These are phyloP conservation scores for Solanum arcanum DNA, from an alignment of 257 asterid species.

Conservation along the genomic window DNA sequence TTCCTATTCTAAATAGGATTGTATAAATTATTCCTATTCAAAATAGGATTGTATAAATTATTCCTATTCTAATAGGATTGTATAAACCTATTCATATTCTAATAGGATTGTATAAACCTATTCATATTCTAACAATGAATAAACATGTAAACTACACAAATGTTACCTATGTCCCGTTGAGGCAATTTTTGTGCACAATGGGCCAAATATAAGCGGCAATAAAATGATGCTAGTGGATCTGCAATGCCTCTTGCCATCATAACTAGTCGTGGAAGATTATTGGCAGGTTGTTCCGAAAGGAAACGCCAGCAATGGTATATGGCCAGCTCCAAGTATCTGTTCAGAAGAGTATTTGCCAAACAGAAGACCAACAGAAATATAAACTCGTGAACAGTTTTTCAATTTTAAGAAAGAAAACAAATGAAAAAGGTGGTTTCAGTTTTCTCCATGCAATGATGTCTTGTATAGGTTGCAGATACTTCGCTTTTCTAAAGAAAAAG, in stretches of 20 bases:
- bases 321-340: constrained; percentile 86
- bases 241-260: constrained; percentile 80
- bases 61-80: no score
- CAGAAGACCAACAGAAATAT: background rate
- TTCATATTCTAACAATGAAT: no score
- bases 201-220: constrained; percentile 71
- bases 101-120: no score
- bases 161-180: constrained; percentile 39
- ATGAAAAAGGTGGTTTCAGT: background rate
- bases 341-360: constrained; percentile 3
- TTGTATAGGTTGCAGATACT: background rate
- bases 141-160: background rate
- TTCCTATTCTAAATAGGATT: no score
- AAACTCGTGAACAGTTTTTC: background rate
- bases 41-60: no score
- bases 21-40: no score
- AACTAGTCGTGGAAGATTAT: constrained; percentile 61
- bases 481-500: background rate
- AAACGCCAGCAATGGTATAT: constrained; percentile 71
- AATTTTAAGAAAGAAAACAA: background rate
- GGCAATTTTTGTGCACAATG: constrained; percentile 65
- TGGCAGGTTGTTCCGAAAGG: constrained; percentile 43
- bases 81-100: no score
- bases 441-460: background rate
- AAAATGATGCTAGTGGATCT: constrained; percentile 73